Evolutionary conservation across 1,284 basidiomycete genomes (phyloP).

Genomic region (Tremellales sp.): DNA sequence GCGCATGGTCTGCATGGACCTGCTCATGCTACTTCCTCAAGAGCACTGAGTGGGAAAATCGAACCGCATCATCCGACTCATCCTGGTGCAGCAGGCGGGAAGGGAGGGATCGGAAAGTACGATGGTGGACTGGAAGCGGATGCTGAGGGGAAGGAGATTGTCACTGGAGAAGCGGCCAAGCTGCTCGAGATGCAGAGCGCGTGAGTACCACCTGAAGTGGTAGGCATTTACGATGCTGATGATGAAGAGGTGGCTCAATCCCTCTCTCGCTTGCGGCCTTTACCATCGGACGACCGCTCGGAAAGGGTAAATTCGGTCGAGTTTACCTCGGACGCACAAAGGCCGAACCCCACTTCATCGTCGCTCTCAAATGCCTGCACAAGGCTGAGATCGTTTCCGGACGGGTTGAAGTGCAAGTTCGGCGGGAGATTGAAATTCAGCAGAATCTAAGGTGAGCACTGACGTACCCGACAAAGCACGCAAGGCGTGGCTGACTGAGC

Average conservation of each 20-base stretch:
- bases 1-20: slow-evolving; percentile 47
- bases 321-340: slow-evolving; percentile 99
- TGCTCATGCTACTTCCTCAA: slow-evolving; percentile 39
- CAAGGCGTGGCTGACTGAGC: not conserved
- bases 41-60: slow-evolving; percentile 27
- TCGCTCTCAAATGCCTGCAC: slow-evolving; percentile 95
- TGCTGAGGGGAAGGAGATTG: slow-evolving; percentile 52
- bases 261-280: slow-evolving; percentile 65
- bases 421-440: slow-evolving; percentile 98
- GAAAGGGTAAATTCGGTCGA: slow-evolving; percentile 97
- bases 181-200: slow-evolving; percentile 70
- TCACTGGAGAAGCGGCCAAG: slow-evolving; percentile 68
- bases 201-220: slow-evolving; percentile 49
- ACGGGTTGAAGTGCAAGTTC: slow-evolving; percentile 90
- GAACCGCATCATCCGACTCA: slow-evolving; percentile 12
- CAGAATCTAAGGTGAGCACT: slow-evolving; percentile 69
- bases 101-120: slow-evolving; percentile 68
- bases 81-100: slow-evolving; percentile 1
- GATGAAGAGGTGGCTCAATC: slow-evolving; percentile 49
- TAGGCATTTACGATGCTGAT: slow-evolving; percentile 1
- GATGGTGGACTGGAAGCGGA: slow-evolving; percentile 83
- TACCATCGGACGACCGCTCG: slow-evolving; percentile 91
- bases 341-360: slow-evolving; percentile 78
- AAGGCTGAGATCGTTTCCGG: slow-evolving; percentile 90
- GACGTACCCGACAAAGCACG: not conserved